phyloP scores from a whole-genome alignment of 345 rosid genomes.

The Salix brachista region DNA sequence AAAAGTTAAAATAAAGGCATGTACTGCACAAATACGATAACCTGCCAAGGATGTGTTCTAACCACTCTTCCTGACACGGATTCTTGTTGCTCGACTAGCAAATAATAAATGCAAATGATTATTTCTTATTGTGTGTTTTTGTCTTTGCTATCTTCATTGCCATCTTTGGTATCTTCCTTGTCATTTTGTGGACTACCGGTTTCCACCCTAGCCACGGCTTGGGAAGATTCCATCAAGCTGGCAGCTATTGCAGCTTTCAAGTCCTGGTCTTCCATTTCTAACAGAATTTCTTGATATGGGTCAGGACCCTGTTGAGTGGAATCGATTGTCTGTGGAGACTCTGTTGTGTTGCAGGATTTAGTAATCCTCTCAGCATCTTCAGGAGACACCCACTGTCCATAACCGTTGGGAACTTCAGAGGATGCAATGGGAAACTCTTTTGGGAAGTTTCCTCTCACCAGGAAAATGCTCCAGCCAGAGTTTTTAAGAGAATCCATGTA shows the following conservation, averaged over 20 bases:
- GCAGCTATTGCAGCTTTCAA: constrained; percentile 90
- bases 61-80: constrained; percentile 16
- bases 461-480: constrained; percentile 89
- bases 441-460: constrained; percentile 86
- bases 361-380: constrained; percentile 84
- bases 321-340: constrained; percentile 30
- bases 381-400: constrained; percentile 84
- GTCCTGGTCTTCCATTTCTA: constrained; percentile 67
- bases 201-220: constrained; percentile 33
- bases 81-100: constrained; percentile 13
- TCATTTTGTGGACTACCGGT: neutral
- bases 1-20: constrained; percentile 15
- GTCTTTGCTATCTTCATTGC: constrained; percentile 20
- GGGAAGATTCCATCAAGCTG: constrained; percentile 70
- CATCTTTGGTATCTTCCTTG: constrained; percentile 16
- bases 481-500: constrained; percentile 77
- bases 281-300: constrained; percentile 37
- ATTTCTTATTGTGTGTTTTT: constrained; percentile 24
- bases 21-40: constrained; percentile 14
- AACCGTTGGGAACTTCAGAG: constrained; percentile 69
- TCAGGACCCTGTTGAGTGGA: constrained; percentile 35
- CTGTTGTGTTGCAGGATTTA: constrained; percentile 47
- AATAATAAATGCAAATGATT: constrained; percentile 4
- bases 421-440: constrained; percentile 67
- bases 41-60: constrained; percentile 6